These are phyloP conservation scores for Myxozyma neglecta DNA, from an alignment of 805 yeast species.

Conservation along the genomic window DNA sequence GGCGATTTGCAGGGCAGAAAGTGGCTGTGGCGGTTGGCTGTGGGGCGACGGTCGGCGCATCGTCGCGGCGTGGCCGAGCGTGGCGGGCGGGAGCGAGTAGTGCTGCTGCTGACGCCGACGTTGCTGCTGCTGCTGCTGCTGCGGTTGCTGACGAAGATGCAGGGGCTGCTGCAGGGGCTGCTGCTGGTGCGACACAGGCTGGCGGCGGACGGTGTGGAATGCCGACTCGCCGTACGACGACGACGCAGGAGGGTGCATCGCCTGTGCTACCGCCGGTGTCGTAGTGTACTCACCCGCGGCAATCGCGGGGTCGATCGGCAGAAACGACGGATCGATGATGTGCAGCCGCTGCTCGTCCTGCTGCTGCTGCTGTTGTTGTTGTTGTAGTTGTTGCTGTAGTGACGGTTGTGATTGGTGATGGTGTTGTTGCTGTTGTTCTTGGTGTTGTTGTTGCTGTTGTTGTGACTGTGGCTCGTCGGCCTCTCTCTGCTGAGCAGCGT, in stretches of 20 bases:
- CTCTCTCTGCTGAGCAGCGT: not conserved
- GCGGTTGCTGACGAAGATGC: not conserved
- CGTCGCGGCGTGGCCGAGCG: too few relatives aligned
- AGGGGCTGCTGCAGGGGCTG: not conserved
- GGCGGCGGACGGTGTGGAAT: conserved; percentile 5
- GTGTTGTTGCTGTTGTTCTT: too few relatives aligned
- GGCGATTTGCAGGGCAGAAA: conserved; percentile 18
- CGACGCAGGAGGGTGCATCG: not conserved
- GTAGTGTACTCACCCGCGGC: conserved; percentile 9
- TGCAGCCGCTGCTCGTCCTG: too few relatives aligned
- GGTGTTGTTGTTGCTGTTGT: too few relatives aligned
- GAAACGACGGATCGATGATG: conserved; percentile 24
- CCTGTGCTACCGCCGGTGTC: not conserved
- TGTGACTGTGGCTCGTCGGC: not conserved
- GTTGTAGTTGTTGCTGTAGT: too few relatives aligned
- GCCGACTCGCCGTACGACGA: conserved; percentile 4
- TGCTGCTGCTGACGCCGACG: conserved; percentile 3
- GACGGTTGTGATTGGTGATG: too few relatives aligned
- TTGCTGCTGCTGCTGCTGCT: not conserved
- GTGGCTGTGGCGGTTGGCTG: conserved; percentile 19
- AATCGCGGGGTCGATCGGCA: conserved; percentile 27
- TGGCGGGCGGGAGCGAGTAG: not conserved
- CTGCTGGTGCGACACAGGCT: not conserved
- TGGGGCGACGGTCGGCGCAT: not conserved
- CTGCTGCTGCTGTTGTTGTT: too few relatives aligned